phyloP scores from a whole-genome alignment of 352 stramenopile genomes.

The Phytophthora agathidicida region DNA sequence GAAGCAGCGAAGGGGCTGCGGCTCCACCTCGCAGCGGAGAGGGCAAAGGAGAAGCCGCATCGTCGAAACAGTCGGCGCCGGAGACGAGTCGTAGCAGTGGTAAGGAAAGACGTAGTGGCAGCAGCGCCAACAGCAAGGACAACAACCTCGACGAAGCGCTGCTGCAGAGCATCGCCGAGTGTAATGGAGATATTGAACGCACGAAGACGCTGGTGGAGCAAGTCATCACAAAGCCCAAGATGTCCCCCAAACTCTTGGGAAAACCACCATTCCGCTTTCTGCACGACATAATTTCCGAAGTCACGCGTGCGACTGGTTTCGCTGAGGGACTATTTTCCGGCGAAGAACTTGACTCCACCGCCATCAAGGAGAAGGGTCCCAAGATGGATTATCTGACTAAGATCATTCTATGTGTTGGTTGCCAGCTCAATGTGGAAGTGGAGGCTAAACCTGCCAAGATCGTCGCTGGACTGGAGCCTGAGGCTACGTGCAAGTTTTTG shows the following conservation, averaged over 20 bases:
- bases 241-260: slow-evolving; percentile 79
- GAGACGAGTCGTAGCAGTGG: slow-evolving; percentile 18
- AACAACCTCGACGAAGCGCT: slow-evolving; percentile 52
- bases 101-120: slow-evolving; percentile 41
- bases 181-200: slow-evolving; percentile 77
- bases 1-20: slow-evolving; percentile 23
- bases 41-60: slow-evolving; percentile 46
- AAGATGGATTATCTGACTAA: slow-evolving; percentile 93
- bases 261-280: slow-evolving; percentile 91
- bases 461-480: slow-evolving; percentile 92
- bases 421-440: slow-evolving; percentile 85
- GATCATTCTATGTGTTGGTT: slow-evolving; percentile 91
- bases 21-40: slow-evolving; percentile 31
- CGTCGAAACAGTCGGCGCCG: slow-evolving; percentile 24
- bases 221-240: slow-evolving; percentile 86
- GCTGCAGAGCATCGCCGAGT: slow-evolving; percentile 64
- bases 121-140: slow-evolving; percentile 27
- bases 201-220: slow-evolving; percentile 82
- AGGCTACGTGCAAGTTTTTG: slow-evolving; percentile 94
- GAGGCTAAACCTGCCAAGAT: slow-evolving; percentile 89
- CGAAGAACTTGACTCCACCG: slow-evolving; percentile 90
- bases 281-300: slow-evolving; percentile 84
- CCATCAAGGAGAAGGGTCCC: slow-evolving; percentile 93
- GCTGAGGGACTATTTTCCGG: slow-evolving; percentile 82
- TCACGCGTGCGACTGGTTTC: slow-evolving; percentile 84